Evolutionary conservation across 345 rosid species (phyloP).

Genomic region (Pistacia integerrima): DNA sequence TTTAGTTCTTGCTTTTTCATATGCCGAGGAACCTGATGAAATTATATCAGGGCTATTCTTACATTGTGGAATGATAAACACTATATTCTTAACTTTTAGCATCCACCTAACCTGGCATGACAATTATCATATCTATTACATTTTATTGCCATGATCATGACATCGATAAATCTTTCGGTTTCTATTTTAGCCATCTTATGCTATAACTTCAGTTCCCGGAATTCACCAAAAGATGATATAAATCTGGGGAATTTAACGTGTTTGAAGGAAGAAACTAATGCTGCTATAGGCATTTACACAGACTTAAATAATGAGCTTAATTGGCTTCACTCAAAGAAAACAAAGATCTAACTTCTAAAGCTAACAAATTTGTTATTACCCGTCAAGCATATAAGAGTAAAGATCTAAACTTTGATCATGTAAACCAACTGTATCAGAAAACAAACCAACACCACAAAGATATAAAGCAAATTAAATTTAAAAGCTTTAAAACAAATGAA

Average conservation of each 20-base stretch:
- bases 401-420: neutral
- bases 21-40: constrained; percentile 75
- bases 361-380: no score
- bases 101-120: neutral
- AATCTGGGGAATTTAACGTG: neutral
- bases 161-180: neutral
- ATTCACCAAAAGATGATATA: no score
- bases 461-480: no score
- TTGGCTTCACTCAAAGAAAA: no score
- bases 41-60: constrained; percentile 61
- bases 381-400: neutral
- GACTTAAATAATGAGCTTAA: no score
- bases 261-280: neutral
- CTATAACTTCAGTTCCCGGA: no score
- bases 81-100: neutral
- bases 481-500: no score
- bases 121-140: neutral
- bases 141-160: neutral
- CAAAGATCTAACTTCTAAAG: no score
- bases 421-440: neutral
- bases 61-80: neutral
- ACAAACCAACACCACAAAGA: neutral
- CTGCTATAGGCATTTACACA: no score
- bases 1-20: constrained; percentile 83
- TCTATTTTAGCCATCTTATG: neutral